A percentile compares a stretch with the other conserved stretches of the same genome.
Evolutionary conservation across 768 basidiomycete species (phyloP).

Genomic region (Podaxis rugospora): DNA sequence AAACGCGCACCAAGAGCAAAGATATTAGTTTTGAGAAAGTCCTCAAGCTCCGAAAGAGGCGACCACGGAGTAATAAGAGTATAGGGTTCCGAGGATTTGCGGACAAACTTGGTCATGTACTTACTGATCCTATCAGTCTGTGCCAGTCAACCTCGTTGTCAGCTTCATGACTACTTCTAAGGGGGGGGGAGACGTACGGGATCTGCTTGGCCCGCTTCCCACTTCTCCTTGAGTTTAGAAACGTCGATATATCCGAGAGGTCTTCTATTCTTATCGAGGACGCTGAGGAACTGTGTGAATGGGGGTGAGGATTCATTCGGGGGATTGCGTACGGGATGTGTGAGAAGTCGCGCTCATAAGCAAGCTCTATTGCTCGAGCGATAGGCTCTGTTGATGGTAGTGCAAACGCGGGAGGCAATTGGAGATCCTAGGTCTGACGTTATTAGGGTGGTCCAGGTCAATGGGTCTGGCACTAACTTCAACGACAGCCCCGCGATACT

Average conservation of each 20-base stretch:
- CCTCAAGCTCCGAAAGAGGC: conserved; percentile 75
- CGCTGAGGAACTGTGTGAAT: conserved; percentile 36
- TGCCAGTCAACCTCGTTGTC: neutral
- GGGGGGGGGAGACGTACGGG: conserved; percentile 44
- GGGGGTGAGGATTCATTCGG: neutral
- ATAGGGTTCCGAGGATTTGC: conserved; percentile 61
- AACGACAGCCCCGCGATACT: conserved; percentile 87
- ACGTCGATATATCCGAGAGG: conserved; percentile 87
- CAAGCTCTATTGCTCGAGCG: conserved; percentile 74
- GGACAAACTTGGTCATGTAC: conserved; percentile 74
- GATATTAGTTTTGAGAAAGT: conserved; percentile 65
- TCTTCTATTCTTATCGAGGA: conserved; percentile 65
- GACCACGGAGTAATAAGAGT: conserved; percentile 79
- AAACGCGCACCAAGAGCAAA: conserved; percentile 65
- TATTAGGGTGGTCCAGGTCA: neutral
- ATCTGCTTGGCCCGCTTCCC: conserved; percentile 69
- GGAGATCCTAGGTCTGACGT: conserved; percentile 51
- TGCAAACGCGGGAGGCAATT: conserved; percentile 84
- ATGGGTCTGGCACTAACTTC: conserved; percentile 49
- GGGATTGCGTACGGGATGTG: conserved; percentile 68
- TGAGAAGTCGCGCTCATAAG: conserved; percentile 93
- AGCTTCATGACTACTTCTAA: neutral
- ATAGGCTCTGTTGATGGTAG: conserved; percentile 70
- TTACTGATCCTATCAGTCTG: conserved; percentile 68
- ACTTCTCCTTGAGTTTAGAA: conserved; percentile 65